Evolutionary conservation across 1,139 yeast genomes (phyloP), one percentile per base, ranked within the genome.

Genomic region (Saccharomycopsis hybrid): DNA sequence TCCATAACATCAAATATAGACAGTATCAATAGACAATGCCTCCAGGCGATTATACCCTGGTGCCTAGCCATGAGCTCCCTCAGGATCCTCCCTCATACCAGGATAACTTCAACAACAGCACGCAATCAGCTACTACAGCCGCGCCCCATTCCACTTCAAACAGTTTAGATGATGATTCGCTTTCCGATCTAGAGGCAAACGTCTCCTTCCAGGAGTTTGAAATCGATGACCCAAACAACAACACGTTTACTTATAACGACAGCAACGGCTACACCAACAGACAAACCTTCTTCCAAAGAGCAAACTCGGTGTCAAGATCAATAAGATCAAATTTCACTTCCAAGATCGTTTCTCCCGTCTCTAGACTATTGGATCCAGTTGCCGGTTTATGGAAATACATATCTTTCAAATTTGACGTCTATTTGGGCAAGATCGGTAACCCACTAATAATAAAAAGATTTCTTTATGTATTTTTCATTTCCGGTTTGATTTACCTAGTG

Each of bases 401-500:
- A 37, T 68, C 68, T 51, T 59, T 67, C 43, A 72, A 72, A 44
- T 70, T 80, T 51, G 96, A 89, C 58, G 66, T 68, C 41, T 65
- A 73, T 40, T 67, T 90, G 29, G 72, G 82, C 40, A 76, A 77
- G 56, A 58, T 86, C 32, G 96, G 97, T 7, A 89, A 90, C 62
- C 97, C 97, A 1, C 68, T 90, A 51, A 85, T 92, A 49, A 80
- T 89, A 38, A 85, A 85, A 58, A 71, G 97, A 43, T 70, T 89
- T 36, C 63, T 86, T 4, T 88, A 87, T 59, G 85, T 90, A 24
- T 61, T 80, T 2, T 63, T 82, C 48, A 76, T 88, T 56, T 77
- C 88, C 36, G 55, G 70, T 0, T 60, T 84, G 4, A 69, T 86
- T 3, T 81, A 78, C 60, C 62, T 76, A 29, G 73, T 86, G 5